Conservation (phyloP, 129 eudicot species). For the Helianthus tuberosus region DNA sequence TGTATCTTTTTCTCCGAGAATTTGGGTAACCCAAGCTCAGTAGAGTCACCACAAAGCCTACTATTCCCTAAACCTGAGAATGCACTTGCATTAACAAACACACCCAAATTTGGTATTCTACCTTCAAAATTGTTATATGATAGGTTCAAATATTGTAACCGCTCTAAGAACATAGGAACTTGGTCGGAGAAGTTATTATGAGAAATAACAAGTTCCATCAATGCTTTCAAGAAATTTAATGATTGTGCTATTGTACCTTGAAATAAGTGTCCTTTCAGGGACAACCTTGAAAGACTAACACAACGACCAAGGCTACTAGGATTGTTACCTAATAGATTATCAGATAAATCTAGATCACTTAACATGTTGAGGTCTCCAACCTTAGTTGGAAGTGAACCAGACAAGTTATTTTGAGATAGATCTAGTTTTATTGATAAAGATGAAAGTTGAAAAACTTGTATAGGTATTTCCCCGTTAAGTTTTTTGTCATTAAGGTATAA, state of each 20-base stretch:
- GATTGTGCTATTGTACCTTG: constrained; percentile 11
- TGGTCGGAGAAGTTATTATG: constrained; percentile 1
- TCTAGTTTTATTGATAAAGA: not conserved
- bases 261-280: constrained; percentile 1
- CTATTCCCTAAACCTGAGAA: not conserved
- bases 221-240: not conserved
- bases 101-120: not conserved
- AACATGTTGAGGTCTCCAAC: constrained; percentile 19
- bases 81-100: constrained; percentile 6
- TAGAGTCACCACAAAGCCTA: constrained; percentile 13
- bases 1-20: constrained; percentile 1
- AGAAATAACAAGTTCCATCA: constrained; percentile 3
- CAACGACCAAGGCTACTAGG: constrained; percentile 14
- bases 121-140: constrained; percentile 19
- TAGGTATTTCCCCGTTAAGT: constrained; percentile 8
- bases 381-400: constrained; percentile 20
- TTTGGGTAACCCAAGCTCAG: constrained; percentile 16
- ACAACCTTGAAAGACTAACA: not conserved
- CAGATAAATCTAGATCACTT: not conserved
- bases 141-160: constrained; percentile 6
- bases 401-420: constrained; percentile 17
- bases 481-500: not conserved
- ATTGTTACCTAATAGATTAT: constrained; percentile 17
- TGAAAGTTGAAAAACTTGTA: constrained; percentile 9
- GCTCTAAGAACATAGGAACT: constrained; percentile 4